Evolutionary conservation across 495 filamentous ascomycete species (phyloP).

Genomic region (Pyronema omphalodes): DNA sequence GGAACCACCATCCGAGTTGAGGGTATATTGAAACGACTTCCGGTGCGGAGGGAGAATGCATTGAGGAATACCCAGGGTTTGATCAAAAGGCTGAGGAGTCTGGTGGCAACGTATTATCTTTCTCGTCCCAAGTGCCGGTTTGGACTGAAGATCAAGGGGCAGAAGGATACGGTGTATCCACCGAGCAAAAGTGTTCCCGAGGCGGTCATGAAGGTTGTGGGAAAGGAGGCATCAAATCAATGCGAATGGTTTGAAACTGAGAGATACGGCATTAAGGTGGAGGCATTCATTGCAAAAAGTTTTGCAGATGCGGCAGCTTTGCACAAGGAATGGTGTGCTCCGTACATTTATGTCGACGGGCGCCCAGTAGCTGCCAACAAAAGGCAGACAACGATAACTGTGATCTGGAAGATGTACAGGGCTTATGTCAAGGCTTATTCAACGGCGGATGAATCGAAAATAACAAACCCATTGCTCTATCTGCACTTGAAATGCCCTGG

Average conservation of each 20-base stretch:
- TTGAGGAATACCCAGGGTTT: constrained; percentile 44
- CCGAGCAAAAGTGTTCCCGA: constrained; percentile 43
- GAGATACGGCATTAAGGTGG: constrained; percentile 23
- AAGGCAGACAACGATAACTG: constrained; percentile 40
- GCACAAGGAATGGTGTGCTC: constrained; percentile 32
- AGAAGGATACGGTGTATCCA: constrained; percentile 41
- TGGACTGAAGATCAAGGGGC: constrained; percentile 41
- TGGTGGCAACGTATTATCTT: constrained; percentile 60
- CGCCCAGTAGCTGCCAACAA: constrained; percentile 48
- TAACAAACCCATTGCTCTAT: constrained; percentile 51
- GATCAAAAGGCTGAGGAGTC: constrained; percentile 42
- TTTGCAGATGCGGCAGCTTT: constrained; percentile 37
- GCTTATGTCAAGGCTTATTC: constrained; percentile 32
- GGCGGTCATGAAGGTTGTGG: constrained; percentile 51
- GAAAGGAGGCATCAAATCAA: constrained; percentile 40
- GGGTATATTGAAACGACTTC: constrained; percentile 48
- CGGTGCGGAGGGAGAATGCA: constrained; percentile 49
- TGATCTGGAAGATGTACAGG: constrained; percentile 45
- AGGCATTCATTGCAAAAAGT: constrained; percentile 41
- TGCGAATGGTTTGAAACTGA: constrained; percentile 30
- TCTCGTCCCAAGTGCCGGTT: constrained; percentile 46
- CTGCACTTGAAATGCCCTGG: constrained; percentile 53
- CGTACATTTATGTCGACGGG: constrained; percentile 56
- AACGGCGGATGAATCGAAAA: not conserved
- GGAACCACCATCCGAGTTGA: constrained; percentile 60